A percentile compares a stretch with the other conserved stretches of the same genome.
Evolutionary conservation across 345 rosid genomes (phyloP).

Genomic region (Syzygium jambos): DNA sequence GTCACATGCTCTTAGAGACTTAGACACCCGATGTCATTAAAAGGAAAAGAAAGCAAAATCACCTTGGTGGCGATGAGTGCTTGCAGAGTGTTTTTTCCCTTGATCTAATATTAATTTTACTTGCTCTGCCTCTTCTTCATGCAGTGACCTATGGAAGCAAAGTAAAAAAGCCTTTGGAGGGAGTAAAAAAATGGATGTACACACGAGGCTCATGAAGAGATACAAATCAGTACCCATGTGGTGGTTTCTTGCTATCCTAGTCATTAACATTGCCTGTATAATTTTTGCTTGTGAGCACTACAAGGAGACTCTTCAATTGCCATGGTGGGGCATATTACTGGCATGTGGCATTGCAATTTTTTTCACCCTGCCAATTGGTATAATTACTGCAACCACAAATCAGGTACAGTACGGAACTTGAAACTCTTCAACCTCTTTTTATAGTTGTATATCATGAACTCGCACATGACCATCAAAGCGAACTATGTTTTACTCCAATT

Average conservation of each 20-base stretch:
- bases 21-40: background rate
- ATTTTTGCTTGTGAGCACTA: constrained; percentile 52
- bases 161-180: constrained; percentile 41
- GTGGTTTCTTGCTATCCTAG: constrained; percentile 67
- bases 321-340: constrained; percentile 86
- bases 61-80: background rate
- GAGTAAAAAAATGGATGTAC: constrained; percentile 51
- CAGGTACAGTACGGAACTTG: background rate
- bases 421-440: background rate
- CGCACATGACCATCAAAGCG: background rate
- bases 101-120: background rate
- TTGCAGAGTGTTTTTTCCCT: background rate
- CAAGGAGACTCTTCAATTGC: constrained; percentile 61
- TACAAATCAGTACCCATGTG: constrained; percentile 57
- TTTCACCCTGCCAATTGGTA: constrained; percentile 77
- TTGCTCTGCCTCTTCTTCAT: background rate
- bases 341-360: constrained; percentile 71
- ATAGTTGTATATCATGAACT: background rate
- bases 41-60: background rate
- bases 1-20: background rate
- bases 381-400: constrained; percentile 27
- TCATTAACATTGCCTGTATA: constrained; percentile 34
- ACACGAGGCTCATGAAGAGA: constrained; percentile 71
- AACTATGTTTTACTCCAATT: background rate
- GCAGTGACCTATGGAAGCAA: constrained; percentile 64